Evolutionary conservation across 2,329 filamentous ascomycete genomes (phyloP).

Genomic region (Ascomycota sp.): DNA sequence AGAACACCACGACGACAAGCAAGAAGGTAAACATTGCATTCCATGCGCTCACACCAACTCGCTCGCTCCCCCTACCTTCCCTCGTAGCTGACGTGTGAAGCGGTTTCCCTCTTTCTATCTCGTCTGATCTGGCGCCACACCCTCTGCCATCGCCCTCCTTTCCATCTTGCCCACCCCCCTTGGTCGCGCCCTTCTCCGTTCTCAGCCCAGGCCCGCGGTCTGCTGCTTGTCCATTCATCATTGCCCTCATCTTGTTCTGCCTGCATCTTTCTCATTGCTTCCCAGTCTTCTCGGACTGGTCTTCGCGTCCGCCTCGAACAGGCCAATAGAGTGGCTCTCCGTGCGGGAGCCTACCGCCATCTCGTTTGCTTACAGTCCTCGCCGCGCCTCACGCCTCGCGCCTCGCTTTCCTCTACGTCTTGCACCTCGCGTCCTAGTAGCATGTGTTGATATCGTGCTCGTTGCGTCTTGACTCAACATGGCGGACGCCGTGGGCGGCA

Average conservation of each 20-base stretch:
- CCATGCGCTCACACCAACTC: slow-evolving; percentile 3
- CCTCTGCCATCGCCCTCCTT: neutral
- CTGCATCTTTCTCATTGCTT: neutral
- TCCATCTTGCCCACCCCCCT: slow-evolving; percentile 1
- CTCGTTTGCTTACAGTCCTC: too few relatives aligned
- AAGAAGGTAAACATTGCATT: slow-evolving; percentile 12
- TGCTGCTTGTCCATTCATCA: neutral
- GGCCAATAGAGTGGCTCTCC: too few relatives aligned
- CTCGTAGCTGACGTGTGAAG: neutral
- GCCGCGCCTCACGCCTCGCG: too few relatives aligned
- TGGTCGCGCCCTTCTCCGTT: slow-evolving; percentile 1
- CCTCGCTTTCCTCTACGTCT: neutral
- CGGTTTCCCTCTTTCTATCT: neutral
- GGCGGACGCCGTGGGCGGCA: slow-evolving; percentile 12
- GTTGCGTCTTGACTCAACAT: slow-evolving; percentile 5
- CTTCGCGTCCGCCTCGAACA: too few relatives aligned
- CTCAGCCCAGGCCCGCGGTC: neutral
- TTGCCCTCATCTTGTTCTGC: neutral
- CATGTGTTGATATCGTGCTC: slow-evolving; percentile 13
- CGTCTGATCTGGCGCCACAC: neutral
- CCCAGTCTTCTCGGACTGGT: neutral
- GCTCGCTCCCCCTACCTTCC: neutral
- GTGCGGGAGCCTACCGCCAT: too few relatives aligned
- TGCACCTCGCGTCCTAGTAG: slow-evolving; percentile 5
- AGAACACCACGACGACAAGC: slow-evolving; percentile 3